Evolutionary conservation across 2,329 filamentous ascomycete genomes (phyloP), one percentile per base, ranked within the genome.

Genomic region (Alternaria conjuncta): DNA sequence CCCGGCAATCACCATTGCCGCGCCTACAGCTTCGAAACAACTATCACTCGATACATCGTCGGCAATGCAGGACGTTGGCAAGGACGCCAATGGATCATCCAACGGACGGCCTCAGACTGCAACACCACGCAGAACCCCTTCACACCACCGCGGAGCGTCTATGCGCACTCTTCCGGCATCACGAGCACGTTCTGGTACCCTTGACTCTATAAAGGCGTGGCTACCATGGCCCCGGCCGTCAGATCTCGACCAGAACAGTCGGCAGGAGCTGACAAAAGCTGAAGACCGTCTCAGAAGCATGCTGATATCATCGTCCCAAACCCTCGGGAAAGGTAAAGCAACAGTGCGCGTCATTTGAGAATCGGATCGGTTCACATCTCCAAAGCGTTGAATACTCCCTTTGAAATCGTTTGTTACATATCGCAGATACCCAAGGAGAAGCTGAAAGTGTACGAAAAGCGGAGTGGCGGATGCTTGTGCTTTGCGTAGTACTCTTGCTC

Each of bases 21-120:
- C 74, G 7, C 76, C 77, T 10, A 74, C 75, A 32, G 72, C 76
- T 5, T 80, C 77, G 13, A 79, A 80, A 21, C 75, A 80, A 20
- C 72, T 80, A 12, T 78, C 77, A 4, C 69, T 78, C 5, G 77
- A 77, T 53, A 70, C 72, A 9, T 77, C 76, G 2, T 70, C 67
- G 5, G 73, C 70, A 26, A 66, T 75, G 53, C 71, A 72, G 32
- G 71, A 76, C 18, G 60, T 74, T 12, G 63, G 61, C 13, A 61
- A 66, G 18, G 62, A 64, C 8, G 36, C 50, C 11, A 60, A 65
- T 15, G 65, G 43, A 41, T 41, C 54, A 44, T 58, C 54, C 44
- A 41, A 61, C 15, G 32, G 55, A 26, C 69, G 65, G n/a, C 61
- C 69, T 13, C 64, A 60, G 8, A 69, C 66, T 26, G 65, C 64